Conservation (phyloP, 805 yeast genomes). For the Kodamaea nitidulidarum region DNA sequence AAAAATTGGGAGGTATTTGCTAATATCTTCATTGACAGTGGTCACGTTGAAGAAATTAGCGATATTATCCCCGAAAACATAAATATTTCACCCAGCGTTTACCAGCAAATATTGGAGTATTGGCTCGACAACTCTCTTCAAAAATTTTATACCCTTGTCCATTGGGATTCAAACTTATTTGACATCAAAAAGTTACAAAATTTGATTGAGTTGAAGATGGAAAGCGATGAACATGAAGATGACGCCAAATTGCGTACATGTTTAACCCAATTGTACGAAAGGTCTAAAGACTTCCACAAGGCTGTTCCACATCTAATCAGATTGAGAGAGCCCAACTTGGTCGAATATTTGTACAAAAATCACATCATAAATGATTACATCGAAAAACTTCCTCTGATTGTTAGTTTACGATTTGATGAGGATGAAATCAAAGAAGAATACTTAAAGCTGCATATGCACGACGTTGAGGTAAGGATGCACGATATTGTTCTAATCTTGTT, state of each 20-base stretch:
- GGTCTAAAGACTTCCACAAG: constrained; percentile 51
- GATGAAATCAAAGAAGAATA: constrained; percentile 27
- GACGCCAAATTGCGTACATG: constrained; percentile 32
- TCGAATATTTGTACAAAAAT: constrained; percentile 56
- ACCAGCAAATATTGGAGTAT: constrained; percentile 44
- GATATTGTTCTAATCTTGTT: constrained; percentile 54
- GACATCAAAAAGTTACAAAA: constrained; percentile 42
- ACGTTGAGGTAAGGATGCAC: constrained; percentile 35
- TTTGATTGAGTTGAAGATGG: constrained; percentile 45
- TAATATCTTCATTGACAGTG: constrained; percentile 45
- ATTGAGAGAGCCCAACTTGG: constrained; percentile 49
- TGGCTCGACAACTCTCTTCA: constrained; percentile 30
- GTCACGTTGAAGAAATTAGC: constrained; percentile 45
- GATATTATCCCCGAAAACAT: constrained; percentile 52
- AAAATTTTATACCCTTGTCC: constrained; percentile 41
- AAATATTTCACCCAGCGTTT: constrained; percentile 25
- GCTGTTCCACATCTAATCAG: constrained; percentile 64
- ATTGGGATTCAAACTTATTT: constrained; percentile 59
- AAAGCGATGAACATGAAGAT: constrained; percentile 17
- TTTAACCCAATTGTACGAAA: constrained; percentile 52
- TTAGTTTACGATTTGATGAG: constrained; percentile 37
- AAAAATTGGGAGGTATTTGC: constrained; percentile 66
- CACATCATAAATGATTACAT: constrained; percentile 56
- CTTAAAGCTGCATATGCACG: constrained; percentile 34
- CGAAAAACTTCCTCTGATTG: constrained; percentile 48